phyloP scores from a whole-genome alignment of 805 yeast genomes.

The Starmerella etchellsii region DNA sequence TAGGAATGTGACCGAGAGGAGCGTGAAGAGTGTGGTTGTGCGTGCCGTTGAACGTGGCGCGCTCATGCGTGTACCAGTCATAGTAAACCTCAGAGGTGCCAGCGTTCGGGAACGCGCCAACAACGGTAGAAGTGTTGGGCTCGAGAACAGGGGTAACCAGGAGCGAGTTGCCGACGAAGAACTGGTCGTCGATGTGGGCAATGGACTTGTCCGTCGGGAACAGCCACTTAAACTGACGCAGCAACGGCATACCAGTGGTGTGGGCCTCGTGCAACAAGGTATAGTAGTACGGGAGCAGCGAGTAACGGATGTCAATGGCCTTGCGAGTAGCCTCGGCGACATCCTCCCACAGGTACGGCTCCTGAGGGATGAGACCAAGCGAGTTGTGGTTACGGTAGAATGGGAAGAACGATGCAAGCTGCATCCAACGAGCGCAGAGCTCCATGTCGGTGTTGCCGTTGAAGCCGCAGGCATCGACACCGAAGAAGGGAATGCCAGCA shows the following conservation, averaged over 20 bases:
- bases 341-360: neutral
- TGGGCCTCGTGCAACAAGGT: slow-evolving; percentile 1
- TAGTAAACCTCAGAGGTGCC: slow-evolving; percentile 1
- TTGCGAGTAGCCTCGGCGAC: neutral
- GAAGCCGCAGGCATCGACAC: slow-evolving; percentile 3
- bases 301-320: neutral
- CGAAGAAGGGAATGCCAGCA: slow-evolving; percentile 2
- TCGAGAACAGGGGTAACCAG: neutral
- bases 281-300: slow-evolving; percentile 1
- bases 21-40: neutral
- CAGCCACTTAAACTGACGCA: slow-evolving; percentile 1
- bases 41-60: neutral
- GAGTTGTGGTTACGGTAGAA: slow-evolving; percentile 1
- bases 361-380: neutral
- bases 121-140: neutral
- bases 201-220: slow-evolving; percentile 1
- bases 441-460: slow-evolving; percentile 1
- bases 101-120: neutral
- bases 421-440: slow-evolving; percentile 3
- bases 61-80: slow-evolving; percentile 2
- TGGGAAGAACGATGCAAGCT: slow-evolving; percentile 2
- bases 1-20: slow-evolving; percentile 1
- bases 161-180: slow-evolving; percentile 1
- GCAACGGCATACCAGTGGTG: neutral
- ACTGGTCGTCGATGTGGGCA: neutral